Base-by-base conservation (phyloP, 2,329 filamentous ascomycete species). In the Diaporthe destruens region DNA sequence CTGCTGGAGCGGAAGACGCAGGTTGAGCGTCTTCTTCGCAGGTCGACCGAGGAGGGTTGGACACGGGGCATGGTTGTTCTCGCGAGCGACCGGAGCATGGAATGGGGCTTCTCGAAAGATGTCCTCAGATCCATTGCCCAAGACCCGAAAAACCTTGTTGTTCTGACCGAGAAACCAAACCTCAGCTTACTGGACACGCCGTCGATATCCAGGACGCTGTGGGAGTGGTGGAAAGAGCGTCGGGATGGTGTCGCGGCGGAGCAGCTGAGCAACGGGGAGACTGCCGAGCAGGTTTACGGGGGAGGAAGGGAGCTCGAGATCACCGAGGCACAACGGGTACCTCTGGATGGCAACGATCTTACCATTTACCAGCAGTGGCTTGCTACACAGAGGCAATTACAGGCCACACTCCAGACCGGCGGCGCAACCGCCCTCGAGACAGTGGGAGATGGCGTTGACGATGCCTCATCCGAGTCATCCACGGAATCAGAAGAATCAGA, bases 21-120 rank as follows among this genome's bases (percentile, higher is more conserved):
- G 80, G 88, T 98, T 14, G 90, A 94, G 69, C 92, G 91, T 77
- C 86, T 96, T 72, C 84, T 87, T 76, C 91, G 79, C 77, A 87
- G 82, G 36, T 80, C 78, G 32, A 78, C 78, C 0, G 85, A 85
- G 9, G 85, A 82, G 42, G 79, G 83, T 55, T 79, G 83, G 73
- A 77, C 85, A 6, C 78, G 82, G 51, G 90, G 90, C 7, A 89
- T 91, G 69, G 95, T 99, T 20, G 96, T 99, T 67, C 86, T 99
- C 71, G 95, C 96, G 3, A 98, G 94, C 77, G 96, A 98, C 80
- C 89, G 91, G 4, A 97, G 94, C 39, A 84, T 98, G 25, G 94
- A 98, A 77, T 99, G 96, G 96, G 96, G 96, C 0, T 97, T 98
- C 79, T 97, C 96, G 0, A 94, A 93, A 78, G 91, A 96, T 69